These are phyloP conservation scores for Naganishia kalamii DNA, from an alignment of 768 basidiomycete genomes.

Conservation along the genomic window DNA sequence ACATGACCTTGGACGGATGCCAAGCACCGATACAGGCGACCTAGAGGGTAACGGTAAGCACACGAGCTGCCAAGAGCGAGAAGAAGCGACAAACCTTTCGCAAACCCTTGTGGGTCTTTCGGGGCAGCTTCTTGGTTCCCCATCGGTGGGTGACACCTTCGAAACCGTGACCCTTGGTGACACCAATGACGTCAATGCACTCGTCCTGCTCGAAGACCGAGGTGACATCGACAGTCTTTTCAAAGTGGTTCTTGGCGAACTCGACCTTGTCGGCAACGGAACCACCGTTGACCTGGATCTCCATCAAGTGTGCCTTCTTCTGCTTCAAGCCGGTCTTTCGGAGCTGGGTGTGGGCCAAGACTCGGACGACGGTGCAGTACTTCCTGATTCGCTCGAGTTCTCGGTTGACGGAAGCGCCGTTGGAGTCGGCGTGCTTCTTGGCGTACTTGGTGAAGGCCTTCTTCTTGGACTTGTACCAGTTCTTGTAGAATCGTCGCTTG, in stretches of 20 bases:
- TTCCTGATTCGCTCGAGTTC: slow-evolving; percentile 99
- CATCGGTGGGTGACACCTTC: slow-evolving; percentile 99
- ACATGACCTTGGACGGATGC: slow-evolving; percentile 81
- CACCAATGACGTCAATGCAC: slow-evolving; percentile 91
- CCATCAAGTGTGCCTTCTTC: slow-evolving; percentile 99
- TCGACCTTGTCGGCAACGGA: slow-evolving; percentile 90
- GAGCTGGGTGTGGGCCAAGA: slow-evolving; percentile 98
- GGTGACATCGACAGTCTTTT: slow-evolving; percentile 83
- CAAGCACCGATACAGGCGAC: slow-evolving; percentile 61
- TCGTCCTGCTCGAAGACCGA: slow-evolving; percentile 94
- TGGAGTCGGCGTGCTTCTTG: slow-evolving; percentile 95
- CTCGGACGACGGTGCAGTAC: slow-evolving; percentile 99
- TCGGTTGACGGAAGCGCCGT: slow-evolving; percentile 81
- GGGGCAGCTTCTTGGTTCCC: slow-evolving; percentile 97
- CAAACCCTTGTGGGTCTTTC: slow-evolving; percentile 98
- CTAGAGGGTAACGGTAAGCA: slow-evolving; percentile 53
- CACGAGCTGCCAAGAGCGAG: neutral
- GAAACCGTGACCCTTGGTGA: slow-evolving; percentile 98
- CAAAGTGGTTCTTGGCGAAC: slow-evolving; percentile 86
- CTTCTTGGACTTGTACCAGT: slow-evolving; percentile 99
- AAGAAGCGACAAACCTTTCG: slow-evolving; percentile 62
- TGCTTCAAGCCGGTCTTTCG: slow-evolving; percentile 94
- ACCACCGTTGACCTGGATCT: slow-evolving; percentile 99
- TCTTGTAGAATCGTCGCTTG: slow-evolving; percentile 96
- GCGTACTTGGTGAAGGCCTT: slow-evolving; percentile 99